Evolutionary conservation across 2,329 filamentous ascomycete species (phyloP), one percentile per base, ranked within the genome.

Genomic region (Fusarium abutilonis): DNA sequence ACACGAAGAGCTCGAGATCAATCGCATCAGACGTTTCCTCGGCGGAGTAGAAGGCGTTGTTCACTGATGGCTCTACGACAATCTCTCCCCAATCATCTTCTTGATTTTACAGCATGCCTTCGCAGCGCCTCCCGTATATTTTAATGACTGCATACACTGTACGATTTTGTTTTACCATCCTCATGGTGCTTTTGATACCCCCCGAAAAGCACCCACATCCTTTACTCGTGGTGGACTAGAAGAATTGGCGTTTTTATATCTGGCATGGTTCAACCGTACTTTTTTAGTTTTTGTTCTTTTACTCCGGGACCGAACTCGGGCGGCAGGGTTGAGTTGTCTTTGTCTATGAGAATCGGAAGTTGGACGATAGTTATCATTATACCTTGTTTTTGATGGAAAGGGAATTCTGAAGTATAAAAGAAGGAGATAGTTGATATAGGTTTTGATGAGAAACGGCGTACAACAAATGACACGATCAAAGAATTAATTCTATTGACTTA

Each of bases 1-100:
- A 74, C 85, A 83, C 51, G 85, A 86, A 8, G 89, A 91, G 68
- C 80, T 92, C 1, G 92, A 96, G 72, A 86, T 94, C 9, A 86
- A 85, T 0, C 80, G 92, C 9, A 90, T 96, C 11, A 82, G 90
- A 67, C 86, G 93, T 48, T 96, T 96, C 72, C 78, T 96, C 53
- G 85, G 89, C 28, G 89, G 91, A 52, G 90, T 96, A 3, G 91
- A 93, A 70, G 87, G 85, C 3, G 84, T 83, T 39, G 78, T 79
- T 59, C 75, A 78, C 64, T 80, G 74, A 72, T 70, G 42, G 60
- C 60, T 56, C 19, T 51, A 21, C 52, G 35, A 28, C 23, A 14
- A 31, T 19, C n/a, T 19, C 6, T 9, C 19, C 35, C 26, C 28
- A 39, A 28, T 15, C 38, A 15, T 38, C 19, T 41, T 4, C 32